Percentiles rank a stretch among this genome's conserved stretches.
These are phyloP conservation scores for Cyclostephanos tholiformis DNA, from an alignment of 108 stramenopile species.

Conservation along the genomic window DNA sequence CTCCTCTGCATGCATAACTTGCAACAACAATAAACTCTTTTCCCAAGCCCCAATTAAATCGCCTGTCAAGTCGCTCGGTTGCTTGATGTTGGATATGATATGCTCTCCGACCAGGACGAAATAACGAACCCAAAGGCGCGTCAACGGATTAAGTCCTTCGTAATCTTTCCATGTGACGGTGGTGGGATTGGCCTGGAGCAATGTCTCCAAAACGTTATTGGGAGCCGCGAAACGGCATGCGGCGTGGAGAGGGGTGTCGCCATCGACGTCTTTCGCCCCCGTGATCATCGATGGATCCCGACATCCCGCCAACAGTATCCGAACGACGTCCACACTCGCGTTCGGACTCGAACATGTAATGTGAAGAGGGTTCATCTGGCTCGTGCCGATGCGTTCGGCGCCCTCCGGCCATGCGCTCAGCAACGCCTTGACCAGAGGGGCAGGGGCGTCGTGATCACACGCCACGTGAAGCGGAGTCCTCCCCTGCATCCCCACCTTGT, in stretches of 20 bases:
- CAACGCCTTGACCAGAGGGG: conserved; percentile 53
- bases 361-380: conserved; percentile 70
- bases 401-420: conserved; percentile 63
- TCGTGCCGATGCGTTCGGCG: conserved; percentile 56
- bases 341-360: conserved; percentile 67
- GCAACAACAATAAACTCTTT: conserved; percentile 58
- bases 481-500: conserved; percentile 55
- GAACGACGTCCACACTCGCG: conserved; percentile 61
- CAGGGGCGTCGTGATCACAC: conserved; percentile 70
- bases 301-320: conserved; percentile 46
- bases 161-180: conserved; percentile 59
- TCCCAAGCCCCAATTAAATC: conserved; percentile 67
- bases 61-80: no score
- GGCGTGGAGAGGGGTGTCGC: conserved; percentile 70
- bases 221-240: conserved; percentile 75
- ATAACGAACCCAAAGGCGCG: conserved; percentile 68
- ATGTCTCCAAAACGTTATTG: conserved; percentile 52
- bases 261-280: conserved; percentile 65
- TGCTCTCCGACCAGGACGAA: conserved; percentile 67
- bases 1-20: conserved; percentile 36
- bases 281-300: conserved; percentile 43
- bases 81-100: conserved; percentile 50
- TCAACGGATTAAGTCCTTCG: conserved; percentile 64
- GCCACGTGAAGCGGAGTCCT: conserved; percentile 65
- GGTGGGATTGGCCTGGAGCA: conserved; percentile 55